These are phyloP conservation scores for Graphilbum fragrans DNA, from an alignment of 2,329 filamentous ascomycete genomes.

Conservation along the genomic window DNA sequence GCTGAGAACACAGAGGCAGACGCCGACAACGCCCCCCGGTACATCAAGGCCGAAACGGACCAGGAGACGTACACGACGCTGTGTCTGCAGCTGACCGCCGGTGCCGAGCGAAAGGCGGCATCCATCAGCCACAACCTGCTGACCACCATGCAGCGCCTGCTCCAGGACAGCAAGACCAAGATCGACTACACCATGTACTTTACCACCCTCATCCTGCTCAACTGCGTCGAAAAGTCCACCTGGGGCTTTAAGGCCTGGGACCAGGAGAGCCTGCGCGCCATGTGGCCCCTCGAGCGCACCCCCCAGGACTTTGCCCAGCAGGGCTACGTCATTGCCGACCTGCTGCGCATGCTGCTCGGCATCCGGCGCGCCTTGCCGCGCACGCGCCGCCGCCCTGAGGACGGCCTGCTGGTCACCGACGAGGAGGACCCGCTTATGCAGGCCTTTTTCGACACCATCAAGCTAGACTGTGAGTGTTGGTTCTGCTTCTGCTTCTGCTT, in stretches of 20 bases:
- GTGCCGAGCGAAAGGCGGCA: slow-evolving; percentile 51
- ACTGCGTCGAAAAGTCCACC: slow-evolving; percentile 55
- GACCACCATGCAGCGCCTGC: slow-evolving; percentile 45
- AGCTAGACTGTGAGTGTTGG: slow-evolving; percentile 42
- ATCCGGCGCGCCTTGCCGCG: slow-evolving; percentile 48
- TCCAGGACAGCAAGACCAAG: slow-evolving; percentile 49
- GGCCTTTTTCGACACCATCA: slow-evolving; percentile 42
- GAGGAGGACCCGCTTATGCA: slow-evolving; percentile 32
- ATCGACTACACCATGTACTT: slow-evolving; percentile 51
- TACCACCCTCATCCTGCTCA: slow-evolving; percentile 48
- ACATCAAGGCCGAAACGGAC: slow-evolving; percentile 40
- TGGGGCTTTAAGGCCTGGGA: slow-evolving; percentile 61
- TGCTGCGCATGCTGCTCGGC: slow-evolving; percentile 49
- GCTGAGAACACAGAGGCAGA: neutral
- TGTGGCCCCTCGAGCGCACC: slow-evolving; percentile 49
- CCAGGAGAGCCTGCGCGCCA: slow-evolving; percentile 43
- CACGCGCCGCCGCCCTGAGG: slow-evolving; percentile 28
- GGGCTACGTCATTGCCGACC: slow-evolving; percentile 43
- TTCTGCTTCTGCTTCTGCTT: neutral
- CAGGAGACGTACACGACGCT: slow-evolving; percentile 49
- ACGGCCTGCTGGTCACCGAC: slow-evolving; percentile 34
- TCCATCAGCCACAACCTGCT: slow-evolving; percentile 45
- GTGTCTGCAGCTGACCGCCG: slow-evolving; percentile 51
- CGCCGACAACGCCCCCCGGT: slow-evolving; percentile 21
- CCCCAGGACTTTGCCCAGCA: slow-evolving; percentile 46